Evolutionary conservation across 345 rosid species (phyloP).

Genomic region (Cardamine chenopodiifolia): DNA sequence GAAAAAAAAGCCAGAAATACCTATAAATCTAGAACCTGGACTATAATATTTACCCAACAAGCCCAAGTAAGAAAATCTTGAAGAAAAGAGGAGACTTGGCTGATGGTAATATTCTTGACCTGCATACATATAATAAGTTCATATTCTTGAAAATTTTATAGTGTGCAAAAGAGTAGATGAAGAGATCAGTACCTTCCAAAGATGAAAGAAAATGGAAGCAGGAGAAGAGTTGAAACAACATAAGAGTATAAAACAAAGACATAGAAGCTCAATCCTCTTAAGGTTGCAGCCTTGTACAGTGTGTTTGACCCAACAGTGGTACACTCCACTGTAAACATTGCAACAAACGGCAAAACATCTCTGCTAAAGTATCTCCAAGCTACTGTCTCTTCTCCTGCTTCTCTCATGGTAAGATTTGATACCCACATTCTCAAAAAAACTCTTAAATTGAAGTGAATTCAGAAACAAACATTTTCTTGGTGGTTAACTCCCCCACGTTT

Average conservation of each 20-base stretch:
- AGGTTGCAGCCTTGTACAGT: slow-evolving; percentile 48
- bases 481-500: background rate
- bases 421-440: background rate
- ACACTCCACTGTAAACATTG: slow-evolving; percentile 42
- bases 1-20: background rate
- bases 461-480: background rate
- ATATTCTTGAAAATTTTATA: background rate
- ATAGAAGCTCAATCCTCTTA: slow-evolving; percentile 45
- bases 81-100: slow-evolving; percentile 37
- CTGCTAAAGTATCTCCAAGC: slow-evolving; percentile 7
- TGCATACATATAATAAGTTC: background rate
- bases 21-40: background rate
- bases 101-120: slow-evolving; percentile 26
- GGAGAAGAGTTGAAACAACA: slow-evolving; percentile 31
- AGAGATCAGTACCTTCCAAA: slow-evolving; percentile 32
- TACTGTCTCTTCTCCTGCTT: slow-evolving; percentile 11
- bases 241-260: slow-evolving; percentile 43
- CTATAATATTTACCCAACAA: slow-evolving; percentile 19
- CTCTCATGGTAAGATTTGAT: background rate
- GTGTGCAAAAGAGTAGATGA: background rate
- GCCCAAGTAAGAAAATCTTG: slow-evolving; percentile 34
- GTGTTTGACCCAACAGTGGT: slow-evolving; percentile 38
- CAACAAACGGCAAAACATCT: slow-evolving; percentile 39
- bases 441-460: background rate
- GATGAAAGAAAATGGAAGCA: slow-evolving; percentile 34